A percentile compares a stretch with the other conserved stretches of the same genome.
phyloP scores from a whole-genome alignment of 441 rosid species.

The Populus hybrid region DNA sequence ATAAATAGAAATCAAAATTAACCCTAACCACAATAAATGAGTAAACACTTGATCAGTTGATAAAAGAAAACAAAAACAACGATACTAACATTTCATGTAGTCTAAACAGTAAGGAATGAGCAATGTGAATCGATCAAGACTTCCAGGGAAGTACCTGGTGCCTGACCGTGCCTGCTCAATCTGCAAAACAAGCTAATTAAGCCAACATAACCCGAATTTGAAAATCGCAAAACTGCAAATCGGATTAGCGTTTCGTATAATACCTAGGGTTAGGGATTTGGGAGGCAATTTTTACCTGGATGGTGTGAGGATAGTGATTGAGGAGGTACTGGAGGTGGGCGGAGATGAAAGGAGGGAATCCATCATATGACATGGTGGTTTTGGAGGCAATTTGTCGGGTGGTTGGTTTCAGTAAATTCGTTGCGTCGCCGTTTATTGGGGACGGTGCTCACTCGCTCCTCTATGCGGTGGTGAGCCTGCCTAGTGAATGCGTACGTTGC shows the following conservation, averaged over 20 bases:
- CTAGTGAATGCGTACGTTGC: neutral
- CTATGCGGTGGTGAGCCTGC: neutral
- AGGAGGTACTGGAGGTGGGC: constrained; percentile 83
- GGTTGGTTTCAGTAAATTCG: neutral
- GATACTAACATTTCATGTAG: constrained; percentile 65
- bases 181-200: constrained; percentile 36
- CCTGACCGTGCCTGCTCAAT: constrained; percentile 84
- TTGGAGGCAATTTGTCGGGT: neutral
- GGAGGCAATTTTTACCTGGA: constrained; percentile 44
- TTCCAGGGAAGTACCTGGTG: constrained; percentile 45
- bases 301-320: constrained; percentile 47
- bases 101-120: constrained; percentile 86
- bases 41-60: neutral
- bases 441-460: neutral
- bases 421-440: neutral
- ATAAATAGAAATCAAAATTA: neutral
- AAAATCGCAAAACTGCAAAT: neutral
- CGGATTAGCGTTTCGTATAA: neutral
- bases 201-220: constrained; percentile 22
- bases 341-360: constrained; percentile 65
- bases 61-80: constrained; percentile 3
- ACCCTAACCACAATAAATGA: neutral
- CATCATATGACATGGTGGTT: constrained; percentile 51
- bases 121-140: constrained; percentile 83
- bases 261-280: neutral